Evolutionary conservation across 768 basidiomycete species (phyloP).

Genomic region (Rhodotorula babjevae): DNA sequence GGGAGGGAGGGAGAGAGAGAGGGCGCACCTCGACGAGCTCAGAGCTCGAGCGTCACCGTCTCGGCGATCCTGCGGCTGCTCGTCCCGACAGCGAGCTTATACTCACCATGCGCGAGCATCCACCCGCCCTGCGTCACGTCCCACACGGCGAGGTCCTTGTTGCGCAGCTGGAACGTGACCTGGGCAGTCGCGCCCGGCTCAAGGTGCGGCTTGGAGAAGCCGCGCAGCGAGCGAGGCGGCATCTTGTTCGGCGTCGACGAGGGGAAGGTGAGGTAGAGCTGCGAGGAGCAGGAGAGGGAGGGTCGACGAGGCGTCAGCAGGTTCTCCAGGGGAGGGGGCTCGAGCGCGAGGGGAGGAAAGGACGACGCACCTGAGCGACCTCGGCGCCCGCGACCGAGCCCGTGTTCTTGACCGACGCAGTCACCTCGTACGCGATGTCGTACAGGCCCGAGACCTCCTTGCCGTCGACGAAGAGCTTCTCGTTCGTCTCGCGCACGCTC

Average conservation of each 20-base stretch:
- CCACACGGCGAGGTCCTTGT: constrained; percentile 34
- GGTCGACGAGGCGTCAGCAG: too few relatives aligned
- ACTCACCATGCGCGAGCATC: constrained; percentile 34
- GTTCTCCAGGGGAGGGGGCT: too few relatives aligned
- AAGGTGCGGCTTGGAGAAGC: constrained; percentile 41
- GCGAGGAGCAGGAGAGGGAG: background rate
- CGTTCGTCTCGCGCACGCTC: constrained; percentile 27
- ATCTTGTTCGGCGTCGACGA: constrained; percentile 15
- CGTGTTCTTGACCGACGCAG: constrained; percentile 31
- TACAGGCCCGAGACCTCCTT: constrained; percentile 3
- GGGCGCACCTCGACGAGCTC: too few relatives aligned
- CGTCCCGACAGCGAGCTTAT: constrained; percentile 33
- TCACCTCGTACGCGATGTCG: constrained; percentile 22
- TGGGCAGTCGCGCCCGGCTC: constrained; percentile 41
- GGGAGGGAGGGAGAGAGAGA: too few relatives aligned
- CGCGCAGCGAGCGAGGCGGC: constrained; percentile 39
- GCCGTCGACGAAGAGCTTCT: constrained; percentile 18
- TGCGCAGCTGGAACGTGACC: constrained; percentile 44
- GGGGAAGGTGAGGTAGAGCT: constrained; percentile 39
- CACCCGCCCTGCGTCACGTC: constrained; percentile 27
- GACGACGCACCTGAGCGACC: constrained; percentile 25
- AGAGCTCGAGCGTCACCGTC: background rate
- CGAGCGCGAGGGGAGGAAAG: background rate
- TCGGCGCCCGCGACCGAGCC: constrained; percentile 24
- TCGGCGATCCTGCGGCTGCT: constrained; percentile 27